Base-by-base conservation (phyloP, 2,329 filamentous ascomycete species). In the Aspergillus hortae region DNA sequence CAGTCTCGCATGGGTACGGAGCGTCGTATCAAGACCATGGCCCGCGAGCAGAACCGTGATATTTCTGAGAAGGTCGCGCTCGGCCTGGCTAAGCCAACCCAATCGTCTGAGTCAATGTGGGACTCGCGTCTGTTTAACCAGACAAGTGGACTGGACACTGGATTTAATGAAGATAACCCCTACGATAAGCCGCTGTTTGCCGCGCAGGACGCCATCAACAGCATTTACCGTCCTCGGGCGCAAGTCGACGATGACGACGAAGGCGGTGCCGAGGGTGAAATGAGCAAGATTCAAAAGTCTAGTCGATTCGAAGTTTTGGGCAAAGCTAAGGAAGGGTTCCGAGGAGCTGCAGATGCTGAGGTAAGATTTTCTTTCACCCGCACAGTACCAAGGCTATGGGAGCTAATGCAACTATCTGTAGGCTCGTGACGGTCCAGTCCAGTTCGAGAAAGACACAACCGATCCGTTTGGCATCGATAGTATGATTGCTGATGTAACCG, bases 131-230 rank as follows among this genome's bases (percentile, higher is more conserved):
- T 99, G 27, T 99, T 99, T 75, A 96, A 97, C 74, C 90, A 95
- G 74, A 88, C 86, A 5, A 92, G 88, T 62, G 94, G 94, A 0
- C 95, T 99, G 68, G 87, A 91, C 61, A 83, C 86, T 48, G 94
- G 92, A 0, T 91, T 96, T 80, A 99, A 99, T 71, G 94, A 99
- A 71, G 94, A 99, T 70, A 94, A 99, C 67, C 85, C 87, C 0
- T 99, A 97, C 75, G 94, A 97, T 71, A 97, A 97, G 74, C 94
- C 94, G 17, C 78, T 99, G 6, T 99, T 99, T 69, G 92, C 92
- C 1, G 92, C 94, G 12, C 91, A 96, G 68, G 92, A 97, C 67
- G 92, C 90, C 7, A 90, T 96, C 63, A 94, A 84, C 74, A 92
- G 87, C 69, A 97, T 99, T 60, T 99, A 99, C 73, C 83, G 91